A percentile compares a stretch with the other conserved stretches of the same genome.
Evolutionary conservation across 768 basidiomycete genomes (phyloP).

Genomic region (Pulveroboletus sp.): DNA sequence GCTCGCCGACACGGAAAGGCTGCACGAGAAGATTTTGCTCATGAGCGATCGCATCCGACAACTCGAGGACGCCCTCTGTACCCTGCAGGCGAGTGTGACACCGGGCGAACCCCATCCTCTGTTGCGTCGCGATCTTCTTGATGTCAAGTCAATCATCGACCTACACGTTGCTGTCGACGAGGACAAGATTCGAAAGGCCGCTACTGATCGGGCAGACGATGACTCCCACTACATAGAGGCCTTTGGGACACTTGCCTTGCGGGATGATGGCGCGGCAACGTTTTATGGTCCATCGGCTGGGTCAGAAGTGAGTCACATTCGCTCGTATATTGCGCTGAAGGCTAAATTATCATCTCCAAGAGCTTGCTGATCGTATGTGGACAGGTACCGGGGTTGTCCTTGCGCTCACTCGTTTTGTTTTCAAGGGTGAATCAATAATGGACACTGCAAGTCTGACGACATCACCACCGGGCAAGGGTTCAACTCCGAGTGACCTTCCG

Average conservation of each 20-base stretch:
- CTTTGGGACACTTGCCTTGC: slow-evolving; percentile 67
- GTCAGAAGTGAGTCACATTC: slow-evolving; percentile 52
- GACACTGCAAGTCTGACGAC: neutral
- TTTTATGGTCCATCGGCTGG: slow-evolving; percentile 75
- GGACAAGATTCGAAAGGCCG: slow-evolving; percentile 27
- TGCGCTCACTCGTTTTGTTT: neutral
- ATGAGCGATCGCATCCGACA: slow-evolving; percentile 73
- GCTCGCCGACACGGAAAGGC: slow-evolving; percentile 66
- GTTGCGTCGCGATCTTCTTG: slow-evolving; percentile 55
- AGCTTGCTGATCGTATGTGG: slow-evolving; percentile 54
- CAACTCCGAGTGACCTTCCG: slow-evolving; percentile 20
- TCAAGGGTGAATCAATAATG: slow-evolving; percentile 23
- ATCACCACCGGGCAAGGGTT: neutral
- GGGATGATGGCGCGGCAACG: slow-evolving; percentile 66
- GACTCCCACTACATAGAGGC: slow-evolving; percentile 59
- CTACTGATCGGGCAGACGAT: slow-evolving; percentile 32
- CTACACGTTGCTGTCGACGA: slow-evolving; percentile 56
- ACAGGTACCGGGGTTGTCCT: neutral
- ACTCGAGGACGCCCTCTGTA: slow-evolving; percentile 64
- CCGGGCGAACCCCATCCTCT: slow-evolving; percentile 57
- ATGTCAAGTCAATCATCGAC: slow-evolving; percentile 68
- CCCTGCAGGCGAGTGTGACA: slow-evolving; percentile 46
- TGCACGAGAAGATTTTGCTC: slow-evolving; percentile 62
- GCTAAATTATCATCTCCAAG: slow-evolving; percentile 27
- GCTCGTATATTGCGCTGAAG: slow-evolving; percentile 21